These are phyloP conservation scores for Aspergillus ustus DNA, from an alignment of 2,329 filamentous ascomycete species.

Conservation along the genomic window DNA sequence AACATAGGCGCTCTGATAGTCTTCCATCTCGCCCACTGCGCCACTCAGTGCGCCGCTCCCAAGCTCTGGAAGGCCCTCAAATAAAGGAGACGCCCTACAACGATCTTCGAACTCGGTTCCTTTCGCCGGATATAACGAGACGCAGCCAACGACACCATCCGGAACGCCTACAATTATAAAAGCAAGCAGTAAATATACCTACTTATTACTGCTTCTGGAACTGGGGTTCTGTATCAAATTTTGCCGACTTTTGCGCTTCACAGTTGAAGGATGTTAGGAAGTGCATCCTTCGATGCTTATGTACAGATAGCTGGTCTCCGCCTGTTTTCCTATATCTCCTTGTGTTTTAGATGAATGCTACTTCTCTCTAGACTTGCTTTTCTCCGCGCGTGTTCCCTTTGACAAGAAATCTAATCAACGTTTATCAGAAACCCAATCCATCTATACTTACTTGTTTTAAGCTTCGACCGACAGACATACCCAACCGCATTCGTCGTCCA, in stretches of 20 bases:
- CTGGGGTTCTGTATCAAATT: conserved; percentile 18
- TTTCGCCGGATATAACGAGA: conserved; percentile 25
- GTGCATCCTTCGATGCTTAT: conserved; percentile 38
- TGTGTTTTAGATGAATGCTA: conserved; percentile 41
- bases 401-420: background rate
- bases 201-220: conserved; percentile 10
- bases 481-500: no score
- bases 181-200: conserved; percentile 1
- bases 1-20: conserved; percentile 58
- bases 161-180: conserved; percentile 7
- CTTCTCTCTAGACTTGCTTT: conserved; percentile 30
- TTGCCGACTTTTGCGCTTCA: conserved; percentile 15
- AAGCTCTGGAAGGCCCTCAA: conserved; percentile 94
- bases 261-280: conserved; percentile 22
- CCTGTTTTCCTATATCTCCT: conserved; percentile 37
- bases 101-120: conserved; percentile 21
- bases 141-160: conserved; percentile 10
- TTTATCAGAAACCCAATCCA: no score
- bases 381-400: background rate
- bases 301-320: conserved; percentile 49
- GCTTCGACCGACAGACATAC: no score
- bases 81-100: conserved; percentile 59
- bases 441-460: no score
- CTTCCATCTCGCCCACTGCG: conserved; percentile 98
- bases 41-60: conserved; percentile 87